These are phyloP conservation scores for Sutorius eximius DNA, from an alignment of 1,284 basidiomycete genomes.

Conservation along the genomic window DNA sequence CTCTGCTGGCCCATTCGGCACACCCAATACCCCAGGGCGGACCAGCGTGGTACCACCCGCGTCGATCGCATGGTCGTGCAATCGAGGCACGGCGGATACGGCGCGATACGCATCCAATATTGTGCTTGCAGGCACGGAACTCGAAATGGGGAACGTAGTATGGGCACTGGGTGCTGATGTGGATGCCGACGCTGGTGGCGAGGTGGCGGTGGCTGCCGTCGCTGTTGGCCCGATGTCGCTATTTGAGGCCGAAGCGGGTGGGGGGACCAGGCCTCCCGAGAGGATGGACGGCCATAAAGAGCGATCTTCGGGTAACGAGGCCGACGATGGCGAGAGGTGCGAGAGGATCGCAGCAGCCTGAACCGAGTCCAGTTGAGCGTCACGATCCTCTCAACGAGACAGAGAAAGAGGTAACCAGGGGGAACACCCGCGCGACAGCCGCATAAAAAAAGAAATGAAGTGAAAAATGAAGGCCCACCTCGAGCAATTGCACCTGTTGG, in stretches of 20 bases:
- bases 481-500: constrained; percentile 96
- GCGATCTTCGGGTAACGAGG: constrained; percentile 90
- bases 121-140: constrained; percentile 42
- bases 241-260: constrained; percentile 39
- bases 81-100: constrained; percentile 51
- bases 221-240: constrained; percentile 10
- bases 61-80: constrained; percentile 61
- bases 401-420: constrained; percentile 1
- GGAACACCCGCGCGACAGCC: not conserved
- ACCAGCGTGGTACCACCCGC: constrained; percentile 50
- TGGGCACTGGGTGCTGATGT: constrained; percentile 22
- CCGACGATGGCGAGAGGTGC: constrained; percentile 68
- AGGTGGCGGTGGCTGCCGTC: constrained; percentile 4
- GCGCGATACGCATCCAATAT: constrained; percentile 32
- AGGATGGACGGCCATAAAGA: constrained; percentile 80
- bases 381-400: not conserved
- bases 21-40: constrained; percentile 57
- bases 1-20: constrained; percentile 34
- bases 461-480: constrained; percentile 48
- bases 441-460: not conserved
- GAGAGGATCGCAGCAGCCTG: constrained; percentile 94
- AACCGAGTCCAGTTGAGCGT: constrained; percentile 8
- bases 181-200: constrained; percentile 9
- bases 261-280: constrained; percentile 67
- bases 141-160: constrained; percentile 37